phyloP scores from a whole-genome alignment of 148 eudicot species.

The Simmondsia chinensis region DNA sequence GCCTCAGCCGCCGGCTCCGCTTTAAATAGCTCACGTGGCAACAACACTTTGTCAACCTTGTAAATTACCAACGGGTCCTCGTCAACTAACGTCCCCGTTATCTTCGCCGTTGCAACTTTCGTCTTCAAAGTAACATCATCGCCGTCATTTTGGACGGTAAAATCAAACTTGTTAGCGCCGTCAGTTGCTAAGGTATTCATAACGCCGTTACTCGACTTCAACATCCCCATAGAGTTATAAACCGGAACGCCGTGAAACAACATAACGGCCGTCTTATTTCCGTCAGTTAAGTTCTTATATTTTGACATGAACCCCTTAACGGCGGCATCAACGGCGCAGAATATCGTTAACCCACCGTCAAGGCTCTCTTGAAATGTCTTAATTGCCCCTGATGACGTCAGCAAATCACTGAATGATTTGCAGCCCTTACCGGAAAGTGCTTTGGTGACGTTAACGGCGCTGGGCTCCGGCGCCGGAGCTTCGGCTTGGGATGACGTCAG shows the following conservation, averaged over 20 bases:
- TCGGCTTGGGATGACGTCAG: constrained; percentile 53
- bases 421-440: constrained; percentile 51
- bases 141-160: constrained; percentile 50
- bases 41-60: constrained; percentile 52
- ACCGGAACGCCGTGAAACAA: constrained; percentile 62
- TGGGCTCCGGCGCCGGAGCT: constrained; percentile 62
- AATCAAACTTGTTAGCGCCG: constrained; percentile 46
- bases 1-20: constrained; percentile 9
- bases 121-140: constrained; percentile 61
- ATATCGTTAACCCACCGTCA: constrained; percentile 63
- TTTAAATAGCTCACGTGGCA: constrained; percentile 60
- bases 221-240: constrained; percentile 47
- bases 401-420: constrained; percentile 36
- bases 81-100: constrained; percentile 55
- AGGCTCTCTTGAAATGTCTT: constrained; percentile 35
- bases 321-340: constrained; percentile 50
- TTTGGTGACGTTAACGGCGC: constrained; percentile 22
- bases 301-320: constrained; percentile 52
- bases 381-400: constrained; percentile 30
- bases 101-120: constrained; percentile 40
- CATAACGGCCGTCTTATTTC: constrained; percentile 30
- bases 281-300: constrained; percentile 50
- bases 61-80: constrained; percentile 45
- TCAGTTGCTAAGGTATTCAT: constrained; percentile 68
- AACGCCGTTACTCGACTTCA: constrained; percentile 54